Evolutionary conservation across 768 basidiomycete genomes (phyloP).

Genomic region (Amanita brunnescens): DNA sequence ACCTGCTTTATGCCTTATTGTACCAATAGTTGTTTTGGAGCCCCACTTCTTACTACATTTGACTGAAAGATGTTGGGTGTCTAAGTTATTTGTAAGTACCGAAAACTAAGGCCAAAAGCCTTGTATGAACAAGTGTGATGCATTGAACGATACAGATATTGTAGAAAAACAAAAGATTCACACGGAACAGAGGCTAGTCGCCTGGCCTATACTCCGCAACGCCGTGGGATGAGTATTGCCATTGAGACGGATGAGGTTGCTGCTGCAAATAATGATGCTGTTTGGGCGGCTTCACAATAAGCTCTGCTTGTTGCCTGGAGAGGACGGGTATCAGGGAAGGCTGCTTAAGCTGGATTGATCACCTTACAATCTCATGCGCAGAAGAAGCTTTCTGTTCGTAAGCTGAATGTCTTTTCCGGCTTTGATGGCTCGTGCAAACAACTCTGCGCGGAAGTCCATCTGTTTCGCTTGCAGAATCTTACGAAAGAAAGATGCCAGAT

Average conservation of each 20-base stretch:
- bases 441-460: slow-evolving; percentile 66
- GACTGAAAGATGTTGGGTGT: too few relatives aligned
- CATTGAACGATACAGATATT: neutral
- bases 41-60: too few relatives aligned
- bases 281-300: slow-evolving; percentile 62
- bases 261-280: slow-evolving; percentile 4
- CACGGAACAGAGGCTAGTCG: neutral
- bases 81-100: too few relatives aligned
- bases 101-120: too few relatives aligned
- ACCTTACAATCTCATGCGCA: slow-evolving; percentile 76
- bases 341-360: too few relatives aligned
- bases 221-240: neutral
- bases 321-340: neutral
- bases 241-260: neutral
- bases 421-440: slow-evolving; percentile 71
- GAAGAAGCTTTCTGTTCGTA: slow-evolving; percentile 67
- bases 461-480: slow-evolving; percentile 77
- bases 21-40: too few relatives aligned
- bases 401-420: slow-evolving; percentile 63
- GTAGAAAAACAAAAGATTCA: neutral
- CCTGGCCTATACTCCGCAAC: neutral
- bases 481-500: slow-evolving; percentile 4
- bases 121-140: too few relatives aligned
- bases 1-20: too few relatives aligned
- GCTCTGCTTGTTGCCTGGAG: slow-evolving; percentile 72